A percentile compares a stretch with the other conserved stretches of the same genome.
phyloP scores from a whole-genome alignment of 371 early-diverging fungal species.

The Cokeromyces recurvatus region DNA sequence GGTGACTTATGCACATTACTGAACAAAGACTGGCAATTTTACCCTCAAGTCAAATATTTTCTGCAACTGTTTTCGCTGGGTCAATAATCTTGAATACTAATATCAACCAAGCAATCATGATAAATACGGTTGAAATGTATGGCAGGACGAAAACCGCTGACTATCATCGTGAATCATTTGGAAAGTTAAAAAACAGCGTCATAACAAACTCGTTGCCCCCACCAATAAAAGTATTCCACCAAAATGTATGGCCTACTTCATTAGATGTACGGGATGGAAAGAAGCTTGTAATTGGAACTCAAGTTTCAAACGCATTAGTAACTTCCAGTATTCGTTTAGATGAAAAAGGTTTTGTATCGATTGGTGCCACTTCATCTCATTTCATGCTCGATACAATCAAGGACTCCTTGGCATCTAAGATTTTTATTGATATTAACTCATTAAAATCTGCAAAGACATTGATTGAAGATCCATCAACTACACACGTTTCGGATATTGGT shows the following conservation, averaged over 20 bases:
- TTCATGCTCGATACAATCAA: slow-evolving; percentile 14
- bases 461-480: slow-evolving; percentile 6
- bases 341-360: slow-evolving; percentile 2
- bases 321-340: slow-evolving; percentile 14
- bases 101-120: slow-evolving; percentile 15
- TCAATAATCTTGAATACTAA: slow-evolving; percentile 9
- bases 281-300: slow-evolving; percentile 14
- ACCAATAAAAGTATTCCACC: too few relatives aligned
- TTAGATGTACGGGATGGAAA: neutral
- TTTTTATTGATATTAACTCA: slow-evolving; percentile 10
- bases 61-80: slow-evolving; percentile 11
- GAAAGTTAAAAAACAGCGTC: neutral
- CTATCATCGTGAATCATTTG: slow-evolving; percentile 6
- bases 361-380: slow-evolving; percentile 5
- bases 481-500: too few relatives aligned
- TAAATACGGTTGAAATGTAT: slow-evolving; percentile 21
- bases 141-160: slow-evolving; percentile 12
- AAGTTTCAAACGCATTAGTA: slow-evolving; percentile 6
- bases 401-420: slow-evolving; percentile 11
- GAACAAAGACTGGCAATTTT: slow-evolving; percentile 6
- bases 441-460: slow-evolving; percentile 10
- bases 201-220: too few relatives aligned
- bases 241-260: too few relatives aligned
- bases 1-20: slow-evolving; percentile 1
- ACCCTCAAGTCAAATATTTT: slow-evolving; percentile 11